phyloP scores from a whole-genome alignment of 208 protist species.

The Balamuthia mandrillaris region DNA sequence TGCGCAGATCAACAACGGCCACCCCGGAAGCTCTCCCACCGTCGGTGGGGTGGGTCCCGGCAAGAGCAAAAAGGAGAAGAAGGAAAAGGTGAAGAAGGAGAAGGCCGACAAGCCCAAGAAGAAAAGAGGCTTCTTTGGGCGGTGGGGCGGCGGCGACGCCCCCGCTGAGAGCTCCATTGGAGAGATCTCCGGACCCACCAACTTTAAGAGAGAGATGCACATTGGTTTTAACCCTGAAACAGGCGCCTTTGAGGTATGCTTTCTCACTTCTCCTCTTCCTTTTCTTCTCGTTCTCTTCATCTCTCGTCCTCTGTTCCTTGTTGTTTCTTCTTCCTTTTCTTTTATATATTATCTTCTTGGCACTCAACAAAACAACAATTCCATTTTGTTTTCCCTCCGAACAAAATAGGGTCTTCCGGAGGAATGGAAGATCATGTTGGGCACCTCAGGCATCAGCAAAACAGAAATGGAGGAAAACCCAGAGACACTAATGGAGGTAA shows the following conservation, averaged over 20 bases:
- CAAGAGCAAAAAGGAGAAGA: background rate
- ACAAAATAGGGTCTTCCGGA: background rate
- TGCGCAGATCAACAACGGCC: too few species aligned
- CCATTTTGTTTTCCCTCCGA: background rate
- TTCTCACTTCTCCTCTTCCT: background rate
- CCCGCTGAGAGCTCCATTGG: too few species aligned
- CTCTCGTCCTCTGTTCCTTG: background rate
- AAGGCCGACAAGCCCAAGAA: background rate
- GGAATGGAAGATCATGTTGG: conserved; percentile 7
- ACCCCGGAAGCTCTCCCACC: too few species aligned
- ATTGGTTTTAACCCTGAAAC: background rate
- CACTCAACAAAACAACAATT: too few species aligned
- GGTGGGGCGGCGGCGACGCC: background rate
- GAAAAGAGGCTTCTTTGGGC: background rate
- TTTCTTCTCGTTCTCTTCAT: background rate
- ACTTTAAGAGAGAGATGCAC: background rate
- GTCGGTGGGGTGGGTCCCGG: background rate
- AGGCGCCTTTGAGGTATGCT: background rate
- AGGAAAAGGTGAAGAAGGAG: background rate
- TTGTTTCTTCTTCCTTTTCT: too few species aligned
- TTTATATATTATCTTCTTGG: too few species aligned
- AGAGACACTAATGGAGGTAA: background rate
- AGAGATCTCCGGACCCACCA: background rate
- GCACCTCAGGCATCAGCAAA: background rate
- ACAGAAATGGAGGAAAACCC: background rate